Conservation (phyloP, 179 eudicot species). For the Nepenthes alata region DNA sequence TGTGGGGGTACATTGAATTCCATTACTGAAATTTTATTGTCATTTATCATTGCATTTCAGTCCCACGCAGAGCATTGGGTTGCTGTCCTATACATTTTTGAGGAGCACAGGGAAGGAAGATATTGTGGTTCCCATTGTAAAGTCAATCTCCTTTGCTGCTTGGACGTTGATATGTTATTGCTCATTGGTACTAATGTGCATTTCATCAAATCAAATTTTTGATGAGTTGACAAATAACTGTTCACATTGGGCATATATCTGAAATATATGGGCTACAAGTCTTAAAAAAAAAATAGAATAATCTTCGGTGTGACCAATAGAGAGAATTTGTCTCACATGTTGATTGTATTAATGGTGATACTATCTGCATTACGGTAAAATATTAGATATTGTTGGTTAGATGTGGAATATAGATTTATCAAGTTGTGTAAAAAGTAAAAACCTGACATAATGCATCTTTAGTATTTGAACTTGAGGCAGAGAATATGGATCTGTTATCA, state of each 20-base stretch:
- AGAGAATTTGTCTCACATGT: too few relatives aligned
- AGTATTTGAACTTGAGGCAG: too few relatives aligned
- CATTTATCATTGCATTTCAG: slow-evolving; percentile 24
- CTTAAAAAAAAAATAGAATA: not conserved
- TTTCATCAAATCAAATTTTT: not conserved
- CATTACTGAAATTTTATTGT: slow-evolving; percentile 1
- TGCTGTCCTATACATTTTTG: slow-evolving; percentile 78
- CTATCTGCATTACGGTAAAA: not conserved
- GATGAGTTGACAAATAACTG: not conserved
- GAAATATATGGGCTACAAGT: not conserved
- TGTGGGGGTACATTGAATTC: not conserved
- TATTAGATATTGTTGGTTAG: too few relatives aligned
- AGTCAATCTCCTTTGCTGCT: slow-evolving; percentile 3
- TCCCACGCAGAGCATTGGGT: slow-evolving; percentile 70
- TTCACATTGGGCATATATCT: not conserved
- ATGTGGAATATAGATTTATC: too few relatives aligned
- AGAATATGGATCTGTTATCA: too few relatives aligned
- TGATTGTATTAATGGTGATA: not conserved
- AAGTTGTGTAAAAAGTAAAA: too few relatives aligned
- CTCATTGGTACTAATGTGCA: not conserved
- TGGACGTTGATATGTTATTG: too few relatives aligned
- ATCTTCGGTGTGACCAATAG: too few relatives aligned
- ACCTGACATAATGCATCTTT: too few relatives aligned
- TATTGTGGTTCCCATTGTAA: slow-evolving; percentile 89
- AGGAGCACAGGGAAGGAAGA: slow-evolving; percentile 82